phyloP scores from a whole-genome alignment of 179 eudicot species.

The Nepenthes alata region DNA sequence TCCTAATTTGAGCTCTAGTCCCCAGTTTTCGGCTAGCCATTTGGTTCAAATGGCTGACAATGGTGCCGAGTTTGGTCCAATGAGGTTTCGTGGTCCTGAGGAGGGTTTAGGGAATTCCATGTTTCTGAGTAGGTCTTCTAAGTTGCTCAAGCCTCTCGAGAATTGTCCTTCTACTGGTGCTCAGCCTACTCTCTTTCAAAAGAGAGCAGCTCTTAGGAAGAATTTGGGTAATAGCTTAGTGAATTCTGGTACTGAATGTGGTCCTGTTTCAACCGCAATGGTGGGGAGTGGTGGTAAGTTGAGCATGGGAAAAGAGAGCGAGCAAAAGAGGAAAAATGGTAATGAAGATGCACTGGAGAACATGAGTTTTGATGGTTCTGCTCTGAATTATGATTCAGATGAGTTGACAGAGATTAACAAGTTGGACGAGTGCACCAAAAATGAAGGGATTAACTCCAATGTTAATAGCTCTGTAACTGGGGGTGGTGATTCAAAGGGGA shows the following conservation, averaged over 20 bases:
- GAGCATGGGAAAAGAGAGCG: constrained; percentile 19
- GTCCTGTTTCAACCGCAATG: constrained; percentile 1
- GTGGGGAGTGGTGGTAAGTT: constrained; percentile 16
- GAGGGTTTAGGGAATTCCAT: constrained; percentile 32
- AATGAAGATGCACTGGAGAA: constrained; percentile 42
- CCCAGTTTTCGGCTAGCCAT: constrained; percentile 34
- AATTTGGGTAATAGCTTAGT: constrained; percentile 32
- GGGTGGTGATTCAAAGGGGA: constrained; percentile 55
- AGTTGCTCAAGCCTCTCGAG: constrained; percentile 65
- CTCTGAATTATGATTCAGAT: constrained; percentile 75
- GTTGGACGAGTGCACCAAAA: constrained; percentile 28
- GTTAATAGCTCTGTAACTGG: constrained; percentile 42
- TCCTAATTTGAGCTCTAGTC: constrained; percentile 28
- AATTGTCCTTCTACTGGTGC: constrained; percentile 49
- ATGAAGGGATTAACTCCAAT: constrained; percentile 48
- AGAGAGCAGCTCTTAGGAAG: constrained; percentile 75
- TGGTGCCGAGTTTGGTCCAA: constrained; percentile 18
- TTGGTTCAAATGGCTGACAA: constrained; percentile 38
- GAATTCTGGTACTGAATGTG: constrained; percentile 12
- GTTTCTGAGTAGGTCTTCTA: constrained; percentile 46
- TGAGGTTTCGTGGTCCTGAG: constrained; percentile 36
- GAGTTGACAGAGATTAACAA: constrained; percentile 47
- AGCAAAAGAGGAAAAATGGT: constrained; percentile 27
- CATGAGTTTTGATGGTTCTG: constrained; percentile 63
- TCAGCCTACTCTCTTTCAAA: constrained; percentile 82